Evolutionary conservation across 441 rosid species (phyloP).

Genomic region (Hura crepitans): DNA sequence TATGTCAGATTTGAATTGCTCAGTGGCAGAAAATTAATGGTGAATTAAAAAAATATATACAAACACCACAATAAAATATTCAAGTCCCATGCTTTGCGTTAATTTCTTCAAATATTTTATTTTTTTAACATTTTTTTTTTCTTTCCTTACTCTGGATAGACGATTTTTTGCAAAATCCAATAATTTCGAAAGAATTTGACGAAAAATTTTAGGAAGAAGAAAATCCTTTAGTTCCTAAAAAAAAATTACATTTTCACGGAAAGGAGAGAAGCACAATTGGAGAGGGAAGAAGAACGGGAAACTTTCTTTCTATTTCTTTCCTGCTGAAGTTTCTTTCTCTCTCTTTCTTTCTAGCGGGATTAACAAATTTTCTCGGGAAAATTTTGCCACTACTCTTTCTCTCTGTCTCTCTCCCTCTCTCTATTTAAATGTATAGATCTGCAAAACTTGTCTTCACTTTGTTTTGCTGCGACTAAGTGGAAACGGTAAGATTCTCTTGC

Average conservation of each 20-base stretch:
- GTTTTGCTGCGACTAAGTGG: constrained; percentile 25
- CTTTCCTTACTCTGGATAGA: neutral
- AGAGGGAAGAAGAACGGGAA: constrained; percentile 39
- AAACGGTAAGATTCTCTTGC: constrained; percentile 34
- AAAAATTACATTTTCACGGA: neutral
- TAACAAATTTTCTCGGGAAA: constrained; percentile 13
- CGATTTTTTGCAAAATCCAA: neutral
- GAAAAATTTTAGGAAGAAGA: too few relatives aligned
- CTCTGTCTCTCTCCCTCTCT: neutral
- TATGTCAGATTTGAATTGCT: neutral
- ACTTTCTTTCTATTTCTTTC: constrained; percentile 26
- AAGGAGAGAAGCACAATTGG: constrained; percentile 34
- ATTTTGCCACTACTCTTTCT: neutral
- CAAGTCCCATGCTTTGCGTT: neutral
- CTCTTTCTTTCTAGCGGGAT: neutral
- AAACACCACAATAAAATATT: neutral
- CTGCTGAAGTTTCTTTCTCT: neutral
- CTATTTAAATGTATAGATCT: constrained; percentile 6
- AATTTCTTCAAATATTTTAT: neutral
- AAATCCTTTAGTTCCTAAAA: too few relatives aligned
- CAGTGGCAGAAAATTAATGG: constrained; percentile 8
- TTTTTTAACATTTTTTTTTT: neutral
- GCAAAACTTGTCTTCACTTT: constrained; percentile 1
- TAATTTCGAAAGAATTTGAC: neutral
- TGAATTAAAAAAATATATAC: constrained; percentile 5